Base-by-base conservation (phyloP, 1,284 basidiomycete genomes). In the Pholiota adiposa region DNA sequence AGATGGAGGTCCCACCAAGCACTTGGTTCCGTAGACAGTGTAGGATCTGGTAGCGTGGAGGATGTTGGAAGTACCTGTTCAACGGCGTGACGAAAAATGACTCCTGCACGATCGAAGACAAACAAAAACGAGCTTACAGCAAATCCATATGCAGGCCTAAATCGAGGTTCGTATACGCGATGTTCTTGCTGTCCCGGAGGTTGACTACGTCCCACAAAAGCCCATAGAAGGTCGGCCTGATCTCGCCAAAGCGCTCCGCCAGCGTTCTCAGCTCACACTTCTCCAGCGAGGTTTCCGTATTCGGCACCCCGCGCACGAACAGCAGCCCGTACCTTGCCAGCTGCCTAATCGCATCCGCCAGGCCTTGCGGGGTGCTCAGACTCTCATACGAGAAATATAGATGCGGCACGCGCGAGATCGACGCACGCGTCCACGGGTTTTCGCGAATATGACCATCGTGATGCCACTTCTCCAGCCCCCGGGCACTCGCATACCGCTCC, bases 111-210 rank as follows among this genome's bases (percentile, higher is more conserved):
- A 29, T 8, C 55, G 56, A n/a, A 33, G 18, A 43, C 38, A n/a
- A 3, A 31, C 16, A 41, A 31, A 55, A 43, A 54, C 2, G 4
- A 29, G 31, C 92, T 65, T 67, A 96, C 93, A 92, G 74, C 0
- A 97, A 77, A 76, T 98, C 96, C 91, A 96, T 95, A 71, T 98
- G 97, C 19, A 97, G 73, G 0, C 92, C 96, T 2, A 99, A 81
- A 67, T 94, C 86, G 18, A 97, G 80, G 72, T 95, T 91, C 5
- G 97, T 99, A 73, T 98, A 98, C 1, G 97, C 97, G 62, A 99
- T 94, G 74, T 99, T 99, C 66, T 84, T 86, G 66, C 90, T 92
- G 59, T 92, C 81, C 49, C 76, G 76, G 44, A 92, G 71, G 63
- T 88, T 92, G 74, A 88, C 86, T 19, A 99, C 97, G 73, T 98